Evolutionary conservation across 2,329 filamentous ascomycete genomes (phyloP).

Genomic region (Neophaeococcomyces mojaviensis): DNA sequence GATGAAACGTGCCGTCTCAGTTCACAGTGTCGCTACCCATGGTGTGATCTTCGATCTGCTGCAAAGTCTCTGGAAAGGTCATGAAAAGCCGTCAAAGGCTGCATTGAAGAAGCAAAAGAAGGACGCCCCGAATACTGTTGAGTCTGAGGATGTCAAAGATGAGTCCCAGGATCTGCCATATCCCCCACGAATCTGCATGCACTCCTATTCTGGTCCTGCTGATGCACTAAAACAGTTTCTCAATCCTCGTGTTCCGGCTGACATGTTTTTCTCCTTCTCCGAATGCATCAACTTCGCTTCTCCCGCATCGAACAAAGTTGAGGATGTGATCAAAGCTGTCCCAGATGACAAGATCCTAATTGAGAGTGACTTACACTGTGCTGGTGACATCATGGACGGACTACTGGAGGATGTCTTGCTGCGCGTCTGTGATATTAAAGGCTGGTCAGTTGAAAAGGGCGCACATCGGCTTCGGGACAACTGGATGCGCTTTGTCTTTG

Average conservation of each 20-base stretch:
- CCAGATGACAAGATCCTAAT: conserved; percentile 74
- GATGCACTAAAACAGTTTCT: conserved; percentile 73
- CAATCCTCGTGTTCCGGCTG: conserved; percentile 61
- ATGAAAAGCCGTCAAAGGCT: conserved; percentile 48
- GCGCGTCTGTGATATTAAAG: conserved; percentile 69
- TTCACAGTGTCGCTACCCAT: conserved; percentile 59
- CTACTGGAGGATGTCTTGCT: conserved; percentile 66
- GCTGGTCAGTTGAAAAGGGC: conserved; percentile 68
- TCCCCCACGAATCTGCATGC: conserved; percentile 82
- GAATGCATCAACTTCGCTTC: conserved; percentile 68
- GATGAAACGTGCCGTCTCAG: conserved; percentile 49
- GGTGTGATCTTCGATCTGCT: conserved; percentile 51
- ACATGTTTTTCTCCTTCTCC: conserved; percentile 85
- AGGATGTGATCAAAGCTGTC: conserved; percentile 61
- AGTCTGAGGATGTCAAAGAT: conserved; percentile 23
- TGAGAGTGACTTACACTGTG: conserved; percentile 83
- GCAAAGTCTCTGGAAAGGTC: conserved; percentile 50
- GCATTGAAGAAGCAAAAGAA: conserved; percentile 34
- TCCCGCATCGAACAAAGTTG: conserved; percentile 46
- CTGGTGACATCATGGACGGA: conserved; percentile 72
- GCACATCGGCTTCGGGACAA: conserved; percentile 62
- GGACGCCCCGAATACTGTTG: conserved; percentile 26
- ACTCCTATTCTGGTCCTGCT: conserved; percentile 78
- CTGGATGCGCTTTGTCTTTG: conserved; percentile 70
- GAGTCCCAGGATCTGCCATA: conserved; percentile 51